Base-by-base conservation (phyloP, 2,329 filamentous ascomycete species). In the Phaeoacremonium minimum region DNA sequence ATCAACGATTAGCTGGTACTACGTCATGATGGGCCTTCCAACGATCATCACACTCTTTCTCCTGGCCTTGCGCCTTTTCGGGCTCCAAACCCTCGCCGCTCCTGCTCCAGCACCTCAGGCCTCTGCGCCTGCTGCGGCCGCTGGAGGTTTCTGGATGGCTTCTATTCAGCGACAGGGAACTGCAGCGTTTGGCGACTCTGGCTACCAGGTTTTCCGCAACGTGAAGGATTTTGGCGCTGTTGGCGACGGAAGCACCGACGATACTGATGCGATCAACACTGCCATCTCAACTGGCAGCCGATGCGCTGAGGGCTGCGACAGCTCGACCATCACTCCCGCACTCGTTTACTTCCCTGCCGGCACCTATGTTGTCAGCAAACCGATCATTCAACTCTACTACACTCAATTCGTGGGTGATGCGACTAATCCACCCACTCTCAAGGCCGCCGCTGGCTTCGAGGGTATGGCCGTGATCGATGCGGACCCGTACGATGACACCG, bases 321-420 rank as follows among this genome's bases (percentile, higher is more conserved):
- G 88, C 2, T 79, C 77, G 19, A 97, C 91, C 4, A 76, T 77
- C n/a, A 79, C 80, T 2, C 91, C 91, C 1, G 91, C 87, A 17
- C 67, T 97, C 12, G 80, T 97, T 36, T 97, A 95, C 69, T 95
- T 97, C 69, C 90, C 89, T 28, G 71, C 87, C 9, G 90, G 91
- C 46, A 94, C 81, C 38, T 97, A 96, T 55, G 54, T 85, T 14
- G 82, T 97, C 49, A 87, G 80, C 56, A 75, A 71, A 52, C 87
- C 91, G 15, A 78, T 97, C 47, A 64, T 89, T 35, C 84, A 89
- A 58, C 84, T 83, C 61, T 97, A 97, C 72, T 95, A 95, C 69
- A 95, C 90, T 8, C 89, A 96, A 59, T 78, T 97, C 43, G 72
- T 96, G 22, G 91, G 91, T 39, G 89, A 97, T 66, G 80, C 83